A percentile compares a stretch with the other conserved stretches of the same genome.
phyloP scores from a whole-genome alignment of 2,329 filamentous ascomycete species.

The Sporothrix schenckii region DNA sequence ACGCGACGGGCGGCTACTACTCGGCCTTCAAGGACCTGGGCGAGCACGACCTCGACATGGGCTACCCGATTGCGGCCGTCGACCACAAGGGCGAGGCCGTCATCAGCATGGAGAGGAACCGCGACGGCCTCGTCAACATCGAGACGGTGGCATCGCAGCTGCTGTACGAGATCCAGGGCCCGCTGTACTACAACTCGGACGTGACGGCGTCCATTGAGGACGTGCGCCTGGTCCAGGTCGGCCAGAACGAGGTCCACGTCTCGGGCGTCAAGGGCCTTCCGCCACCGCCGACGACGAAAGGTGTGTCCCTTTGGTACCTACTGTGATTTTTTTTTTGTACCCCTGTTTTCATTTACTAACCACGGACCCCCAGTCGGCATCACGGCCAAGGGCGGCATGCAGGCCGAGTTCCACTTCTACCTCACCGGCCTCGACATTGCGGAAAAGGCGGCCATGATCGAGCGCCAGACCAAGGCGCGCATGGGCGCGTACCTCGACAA shows the following conservation, averaged over 20 bases:
- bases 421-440: slow-evolving; percentile 37
- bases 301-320: no score
- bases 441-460: slow-evolving; percentile 37
- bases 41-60: slow-evolving; percentile 48
- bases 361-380: slow-evolving; percentile 40
- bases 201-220: slow-evolving; percentile 42
- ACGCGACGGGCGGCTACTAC: slow-evolving; percentile 53
- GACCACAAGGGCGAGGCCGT: slow-evolving; percentile 45
- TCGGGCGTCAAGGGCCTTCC: slow-evolving; percentile 43
- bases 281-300: slow-evolving; percentile 43
- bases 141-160: slow-evolving; percentile 39
- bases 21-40: slow-evolving; percentile 50
- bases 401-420: slow-evolving; percentile 39
- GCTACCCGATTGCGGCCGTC: slow-evolving; percentile 56
- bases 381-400: slow-evolving; percentile 42
- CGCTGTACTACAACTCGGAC: slow-evolving; percentile 44
- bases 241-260: slow-evolving; percentile 42
- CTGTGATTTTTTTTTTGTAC: no score
- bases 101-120: slow-evolving; percentile 39
- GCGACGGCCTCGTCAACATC: slow-evolving; percentile 36
- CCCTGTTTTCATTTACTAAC: no score
- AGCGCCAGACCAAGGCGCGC: slow-evolving; percentile 33
- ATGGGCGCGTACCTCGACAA: slow-evolving; percentile 35
- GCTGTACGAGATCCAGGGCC: slow-evolving; percentile 47
- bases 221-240: slow-evolving; percentile 50